Base-by-base conservation (phyloP, 2,329 filamentous ascomycete genomes). In the Eutypa lata region DNA sequence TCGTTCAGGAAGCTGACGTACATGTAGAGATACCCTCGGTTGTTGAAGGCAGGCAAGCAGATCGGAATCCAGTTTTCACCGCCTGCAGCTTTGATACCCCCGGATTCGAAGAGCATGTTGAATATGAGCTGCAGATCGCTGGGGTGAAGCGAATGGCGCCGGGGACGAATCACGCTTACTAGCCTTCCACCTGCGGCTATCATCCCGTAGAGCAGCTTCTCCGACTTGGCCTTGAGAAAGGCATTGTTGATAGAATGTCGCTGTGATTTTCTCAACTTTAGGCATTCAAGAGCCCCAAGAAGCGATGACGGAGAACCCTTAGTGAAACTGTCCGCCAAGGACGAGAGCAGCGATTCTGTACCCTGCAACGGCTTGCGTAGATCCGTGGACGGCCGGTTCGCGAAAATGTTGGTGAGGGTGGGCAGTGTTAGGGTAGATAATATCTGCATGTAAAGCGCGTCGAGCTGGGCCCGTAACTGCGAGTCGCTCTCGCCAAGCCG, bases 101-200 rank as follows among this genome's bases (percentile, higher is more conserved):
- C 90, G 2, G 93, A 94, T 73, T 96, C 92, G 64, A 99, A 99
- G 2, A 99, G 84, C 95, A 99, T 99, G 67, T 97, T 97, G 79
- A 99, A 99, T 55, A 99, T 92, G 45, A 99, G 82, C 66, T 97
- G 93, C 22, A 99, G 79, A 68, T 99, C 94, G 57, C 92, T 93
- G 0, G 95, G 94, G 63, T 99, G 95, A 2, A 99, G 79, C 0
- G 92, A 97, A 70, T 99, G 94, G 53, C 94, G 90, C 61, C 95
- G 92, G 6, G 95, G 95, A 37, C 94, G 82, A 53, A 97, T 89
- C 37, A 99, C 95, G 67, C 92, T 97, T 59, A 99, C 94, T 6
- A 99, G 86, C 64, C 89, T 88, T 5, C 92, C 93, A 13, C 92
- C 91, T 4, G 94, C 94, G 16, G 97, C 93, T 55, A 99, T 87